phyloP scores from a whole-genome alignment of 2,329 filamentous ascomycete genomes.

The Pseudocercospora ulei region DNA sequence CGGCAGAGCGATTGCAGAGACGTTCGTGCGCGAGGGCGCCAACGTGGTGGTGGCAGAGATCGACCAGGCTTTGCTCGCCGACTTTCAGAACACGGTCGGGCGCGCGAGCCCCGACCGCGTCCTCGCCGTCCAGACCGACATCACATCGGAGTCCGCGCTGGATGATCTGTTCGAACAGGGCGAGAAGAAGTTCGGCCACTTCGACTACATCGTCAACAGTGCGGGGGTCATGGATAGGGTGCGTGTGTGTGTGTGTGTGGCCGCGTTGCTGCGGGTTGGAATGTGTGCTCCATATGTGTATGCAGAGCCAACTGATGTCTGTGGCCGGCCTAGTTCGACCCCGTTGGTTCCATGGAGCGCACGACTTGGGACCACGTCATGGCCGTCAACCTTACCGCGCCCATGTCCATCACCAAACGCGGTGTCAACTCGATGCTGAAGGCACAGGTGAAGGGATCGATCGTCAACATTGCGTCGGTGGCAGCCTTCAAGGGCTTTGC shows the following conservation, averaged over 20 bases:
- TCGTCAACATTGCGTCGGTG: conserved; percentile 47
- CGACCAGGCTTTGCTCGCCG: conserved; percentile 28
- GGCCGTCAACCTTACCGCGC: conserved; percentile 49
- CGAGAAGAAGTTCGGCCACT: conserved; percentile 37
- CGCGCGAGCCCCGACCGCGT: conserved; percentile 23
- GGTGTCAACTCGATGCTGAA: conserved; percentile 45
- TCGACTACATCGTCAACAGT: conserved; percentile 44
- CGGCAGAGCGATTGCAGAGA: conserved; percentile 31
- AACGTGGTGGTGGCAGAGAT: conserved; percentile 35
- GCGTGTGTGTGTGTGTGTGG: no score
- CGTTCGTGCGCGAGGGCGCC: conserved; percentile 30
- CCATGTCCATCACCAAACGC: conserved; percentile 45
- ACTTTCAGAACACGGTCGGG: conserved; percentile 28
- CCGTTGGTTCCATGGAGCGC: conserved; percentile 42
- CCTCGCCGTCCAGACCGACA: conserved; percentile 34
- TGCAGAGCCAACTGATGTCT: no score
- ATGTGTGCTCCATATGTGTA: no score
- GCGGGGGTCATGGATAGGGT: conserved; percentile 49
- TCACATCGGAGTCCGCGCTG: conserved; percentile 34
- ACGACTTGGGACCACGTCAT: conserved; percentile 48
- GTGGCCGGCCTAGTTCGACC: conserved; percentile 43
- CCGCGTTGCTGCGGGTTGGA: no score
- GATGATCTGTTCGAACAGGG: conserved; percentile 35
- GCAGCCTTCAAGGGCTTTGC: conserved; percentile 40
- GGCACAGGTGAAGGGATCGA: conserved; percentile 40